phyloP scores from a whole-genome alignment of 208 protist genomes.

The Phytomonas sp. region DNA sequence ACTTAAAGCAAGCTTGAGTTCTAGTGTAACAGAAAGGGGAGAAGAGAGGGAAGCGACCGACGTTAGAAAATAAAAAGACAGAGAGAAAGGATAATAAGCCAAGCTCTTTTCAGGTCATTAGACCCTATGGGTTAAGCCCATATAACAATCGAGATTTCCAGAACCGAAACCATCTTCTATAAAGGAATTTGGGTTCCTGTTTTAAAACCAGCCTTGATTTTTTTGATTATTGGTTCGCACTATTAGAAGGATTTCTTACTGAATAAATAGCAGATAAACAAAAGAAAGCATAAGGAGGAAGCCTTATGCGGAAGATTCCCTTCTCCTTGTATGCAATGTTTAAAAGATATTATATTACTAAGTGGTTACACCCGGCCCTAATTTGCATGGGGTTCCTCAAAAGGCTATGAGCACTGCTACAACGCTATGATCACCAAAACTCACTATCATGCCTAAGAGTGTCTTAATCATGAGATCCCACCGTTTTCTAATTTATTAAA shows the following conservation, averaged over 20 bases:
- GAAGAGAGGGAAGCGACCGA: not conserved
- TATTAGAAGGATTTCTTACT: not conserved
- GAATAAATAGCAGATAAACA: not conserved
- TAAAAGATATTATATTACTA: not conserved
- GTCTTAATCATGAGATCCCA: not conserved
- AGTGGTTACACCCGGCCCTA: not conserved
- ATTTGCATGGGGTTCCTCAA: not conserved
- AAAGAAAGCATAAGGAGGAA: not conserved
- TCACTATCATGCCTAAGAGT: not conserved
- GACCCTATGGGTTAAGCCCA: not conserved
- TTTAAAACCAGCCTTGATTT: not conserved
- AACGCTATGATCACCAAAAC: not conserved
- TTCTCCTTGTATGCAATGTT: not conserved
- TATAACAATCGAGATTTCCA: not conserved
- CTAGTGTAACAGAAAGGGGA: not conserved
- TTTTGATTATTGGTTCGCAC: not conserved
- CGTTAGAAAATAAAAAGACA: not conserved
- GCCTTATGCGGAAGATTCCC: not conserved
- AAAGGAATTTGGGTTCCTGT: not conserved
- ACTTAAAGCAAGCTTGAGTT: not conserved
- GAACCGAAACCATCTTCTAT: not conserved
- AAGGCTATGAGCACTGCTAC: not conserved
- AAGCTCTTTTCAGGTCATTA: not conserved
- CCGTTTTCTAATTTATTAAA: not conserved
- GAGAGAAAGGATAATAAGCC: not conserved